Base-by-base conservation (phyloP, 352 stramenopile genomes). In the Detonula confervacea region DNA sequence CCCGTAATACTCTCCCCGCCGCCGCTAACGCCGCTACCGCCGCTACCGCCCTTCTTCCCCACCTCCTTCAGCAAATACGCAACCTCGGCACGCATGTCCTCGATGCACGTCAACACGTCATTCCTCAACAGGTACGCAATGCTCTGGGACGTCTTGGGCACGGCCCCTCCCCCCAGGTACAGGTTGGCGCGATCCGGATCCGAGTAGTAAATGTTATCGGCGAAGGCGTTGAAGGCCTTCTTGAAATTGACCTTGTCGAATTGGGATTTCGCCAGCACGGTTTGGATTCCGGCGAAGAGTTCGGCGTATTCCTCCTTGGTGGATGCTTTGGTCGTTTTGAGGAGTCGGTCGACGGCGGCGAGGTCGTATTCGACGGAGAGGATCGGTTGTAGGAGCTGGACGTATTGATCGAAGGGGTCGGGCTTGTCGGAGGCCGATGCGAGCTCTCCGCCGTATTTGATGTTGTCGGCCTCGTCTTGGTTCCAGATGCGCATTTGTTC, bases 151-250 rank as follows among this genome's bases (percentile, higher is more conserved):
- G 54, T 83, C 27, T 87, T 89, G 0, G 89, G 89, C 14, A 80
- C 81, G 0, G 89, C 88, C 3, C 89, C 89, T 35, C 89, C 89
- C 35, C 77, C 86, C 6, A 94, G 70, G 61, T 94, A 94, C 11
- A 86, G 30, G 74, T 94, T 94, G 0, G 89, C 87, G 20, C 87
- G 67, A 74, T 92, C 87, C 0, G 89, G 86, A 86, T 94, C 89
- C 11, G 44, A 69, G 52, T 93, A 94, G 39, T 93, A 94, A 59
- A 94, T 92, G 64, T 94, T 94, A 56, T 94, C 89, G 4, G 77
- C 82, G 70, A 88, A 94, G 0, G 77, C 72, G 72, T 94, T 94
- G 66, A 94, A 94, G 2, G 80, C 80, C 54, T 89, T 91, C 65
- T 92, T 92, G 52, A 92, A 91, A 20, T 54, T 52, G 35, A 83